Conservation (phyloP, 1,139 yeast genomes). For the Nematodospora anomalae region DNA sequence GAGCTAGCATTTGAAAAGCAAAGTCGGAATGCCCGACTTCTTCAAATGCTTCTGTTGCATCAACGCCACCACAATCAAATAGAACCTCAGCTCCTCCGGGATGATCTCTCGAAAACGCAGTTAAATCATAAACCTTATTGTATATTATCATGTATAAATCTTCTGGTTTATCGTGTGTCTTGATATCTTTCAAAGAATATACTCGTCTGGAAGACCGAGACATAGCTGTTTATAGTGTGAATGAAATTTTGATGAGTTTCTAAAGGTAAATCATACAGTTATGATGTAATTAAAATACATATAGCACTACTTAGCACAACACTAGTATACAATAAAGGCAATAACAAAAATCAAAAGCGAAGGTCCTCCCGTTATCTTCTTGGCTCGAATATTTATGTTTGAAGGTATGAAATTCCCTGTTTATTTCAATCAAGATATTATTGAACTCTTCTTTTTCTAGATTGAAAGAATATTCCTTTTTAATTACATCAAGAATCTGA, state of each 20-base stretch:
- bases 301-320: no score
- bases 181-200: conserved; percentile 37
- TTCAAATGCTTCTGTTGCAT: conserved; percentile 62
- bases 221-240: conserved; percentile 1
- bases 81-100: conserved; percentile 75
- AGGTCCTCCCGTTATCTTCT: no score
- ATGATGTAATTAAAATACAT: background rate
- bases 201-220: conserved; percentile 8
- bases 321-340: no score
- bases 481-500: no score
- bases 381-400: no score
- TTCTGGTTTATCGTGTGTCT: conserved; percentile 43
- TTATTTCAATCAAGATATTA: no score
- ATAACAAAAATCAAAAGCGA: no score
- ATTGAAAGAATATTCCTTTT: no score
- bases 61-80: conserved; percentile 70
- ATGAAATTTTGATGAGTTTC: background rate
- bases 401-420: no score
- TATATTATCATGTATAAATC: conserved; percentile 70
- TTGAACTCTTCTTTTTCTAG: no score
- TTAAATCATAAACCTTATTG: conserved; percentile 61
- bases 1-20: conserved; percentile 41
- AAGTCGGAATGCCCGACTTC: conserved; percentile 52
- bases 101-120: conserved; percentile 49
- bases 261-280: conserved; percentile 3